Evolutionary conservation across 805 yeast genomes (phyloP), one percentile per base, ranked within the genome.

Genomic region (Geotrichum ghanense): DNA sequence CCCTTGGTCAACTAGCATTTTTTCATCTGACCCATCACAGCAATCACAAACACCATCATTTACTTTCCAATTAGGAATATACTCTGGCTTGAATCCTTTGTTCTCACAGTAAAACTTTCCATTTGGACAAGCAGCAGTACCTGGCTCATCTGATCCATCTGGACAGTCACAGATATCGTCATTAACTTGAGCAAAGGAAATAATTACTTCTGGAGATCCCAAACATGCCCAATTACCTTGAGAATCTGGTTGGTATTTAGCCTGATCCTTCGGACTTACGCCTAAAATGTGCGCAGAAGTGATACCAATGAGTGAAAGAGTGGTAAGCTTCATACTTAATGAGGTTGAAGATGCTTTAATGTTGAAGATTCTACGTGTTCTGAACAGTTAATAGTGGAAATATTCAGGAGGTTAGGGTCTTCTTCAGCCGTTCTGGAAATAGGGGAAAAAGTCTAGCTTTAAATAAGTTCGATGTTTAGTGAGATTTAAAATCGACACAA

Each of bases 91-190:
- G 53, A 76, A 82, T 2, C 95, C 95, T 44, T 72, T 68, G 58
- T 92, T 92, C 6, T 63, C 75, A 65, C 98, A 90, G 62, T 77
- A 88, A 57, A 87, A 89, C 42, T 54, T 53, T n/a, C 65, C 64
- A 5, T 53, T 44, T 12, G 67, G 57, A 62, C 97, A 90, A 0
- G 96, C 96, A 35, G 81, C 68, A 0, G 97, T 90, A 0, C 97
- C 97, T 0, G 97, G 96, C 62, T 92, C 97, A 66, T 92, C 98
- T 3, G 89, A 79, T 0, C 97, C 97, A 65, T 92, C 98, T 0
- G 97, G 97, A 67, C 97, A 90, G 58, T 92, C 97, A 65, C 97
- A 90, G 58, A 73, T 81, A 55, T 88, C 83, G 62, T 92, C 97
- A 61, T 90, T 90, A 55, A 90, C 73, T 57, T 79, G 83, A 31